These are phyloP conservation scores for Cubamyces lactineus DNA, from an alignment of 768 basidiomycete genomes.

Conservation along the genomic window DNA sequence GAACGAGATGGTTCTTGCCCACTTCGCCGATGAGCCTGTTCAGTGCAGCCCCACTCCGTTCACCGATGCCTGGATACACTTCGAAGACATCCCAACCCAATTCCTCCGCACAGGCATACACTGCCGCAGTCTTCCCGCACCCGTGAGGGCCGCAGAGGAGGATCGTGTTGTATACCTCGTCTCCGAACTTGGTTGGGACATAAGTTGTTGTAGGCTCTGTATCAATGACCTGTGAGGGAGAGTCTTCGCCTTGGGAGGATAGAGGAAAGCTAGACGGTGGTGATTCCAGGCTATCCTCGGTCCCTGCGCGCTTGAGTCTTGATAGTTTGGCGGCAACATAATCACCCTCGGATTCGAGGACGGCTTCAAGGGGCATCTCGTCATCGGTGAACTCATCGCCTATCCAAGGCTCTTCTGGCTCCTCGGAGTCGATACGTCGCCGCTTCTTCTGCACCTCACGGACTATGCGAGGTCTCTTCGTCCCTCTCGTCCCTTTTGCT, in stretches of 20 bases:
- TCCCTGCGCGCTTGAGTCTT: not conserved
- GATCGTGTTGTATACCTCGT: constrained; percentile 80
- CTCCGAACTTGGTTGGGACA: constrained; percentile 37
- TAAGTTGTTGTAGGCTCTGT: constrained; percentile 15
- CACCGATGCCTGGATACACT: constrained; percentile 95
- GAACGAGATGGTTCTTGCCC: constrained; percentile 77
- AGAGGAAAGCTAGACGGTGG: not conserved
- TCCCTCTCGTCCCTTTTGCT: constrained; percentile 39
- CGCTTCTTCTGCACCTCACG: constrained; percentile 62
- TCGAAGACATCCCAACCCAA: constrained; percentile 97
- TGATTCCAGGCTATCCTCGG: not conserved
- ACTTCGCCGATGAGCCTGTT: constrained; percentile 87
- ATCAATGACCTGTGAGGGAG: not conserved
- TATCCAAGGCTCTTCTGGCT: constrained; percentile 61
- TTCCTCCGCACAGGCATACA: constrained; percentile 93
- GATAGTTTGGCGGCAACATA: constrained; percentile 3
- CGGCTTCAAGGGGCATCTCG: constrained; percentile 41
- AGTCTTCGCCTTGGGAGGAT: constrained; percentile 2
- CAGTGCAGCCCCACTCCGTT: constrained; percentile 77
- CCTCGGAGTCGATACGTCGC: constrained; percentile 52
- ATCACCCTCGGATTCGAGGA: constrained; percentile 28
- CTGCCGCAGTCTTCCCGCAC: constrained; percentile 87
- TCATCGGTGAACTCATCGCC: constrained; percentile 40
- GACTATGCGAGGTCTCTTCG: constrained; percentile 62
- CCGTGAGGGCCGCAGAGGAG: constrained; percentile 83